Percentiles rank a stretch among this genome's conserved stretches.
Evolutionary conservation across 805 yeast species (phyloP).

Genomic region (Wickerhamiella brachini): DNA sequence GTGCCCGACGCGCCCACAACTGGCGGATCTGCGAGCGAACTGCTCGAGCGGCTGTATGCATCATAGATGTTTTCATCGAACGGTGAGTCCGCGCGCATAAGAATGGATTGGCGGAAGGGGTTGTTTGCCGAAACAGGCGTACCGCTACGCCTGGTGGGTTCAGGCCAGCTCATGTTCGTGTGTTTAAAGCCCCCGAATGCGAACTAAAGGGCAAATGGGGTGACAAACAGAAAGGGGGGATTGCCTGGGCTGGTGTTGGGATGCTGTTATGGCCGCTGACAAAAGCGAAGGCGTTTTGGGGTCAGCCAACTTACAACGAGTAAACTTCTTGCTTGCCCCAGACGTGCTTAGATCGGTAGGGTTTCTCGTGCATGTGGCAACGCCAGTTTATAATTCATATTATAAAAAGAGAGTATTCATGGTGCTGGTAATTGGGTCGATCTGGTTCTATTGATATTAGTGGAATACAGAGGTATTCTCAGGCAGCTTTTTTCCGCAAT

Average conservation of each 20-base stretch:
- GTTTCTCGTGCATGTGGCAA: background rate
- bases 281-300: background rate
- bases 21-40: constrained; percentile 6
- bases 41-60: constrained; percentile 4
- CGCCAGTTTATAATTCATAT: too few relatives aligned
- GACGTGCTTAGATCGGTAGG: background rate
- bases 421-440: too few relatives aligned
- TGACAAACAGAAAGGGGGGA: background rate
- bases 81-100: constrained; percentile 19
- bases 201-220: background rate
- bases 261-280: background rate
- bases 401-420: too few relatives aligned
- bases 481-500: background rate
- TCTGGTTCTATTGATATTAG: too few relatives aligned
- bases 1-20: background rate
- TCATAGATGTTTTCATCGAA: constrained; percentile 11
- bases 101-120: constrained; percentile 19
- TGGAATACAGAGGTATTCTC: background rate
- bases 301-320: too few relatives aligned
- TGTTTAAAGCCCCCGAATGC: background rate
- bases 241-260: background rate
- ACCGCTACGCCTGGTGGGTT: constrained; percentile 1
- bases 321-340: background rate
- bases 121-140: constrained; percentile 8
- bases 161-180: background rate